Evolutionary conservation across 2,329 filamentous ascomycete genomes (phyloP), one percentile per base, ranked within the genome.

Genomic region (Beauveria medogensis): DNA sequence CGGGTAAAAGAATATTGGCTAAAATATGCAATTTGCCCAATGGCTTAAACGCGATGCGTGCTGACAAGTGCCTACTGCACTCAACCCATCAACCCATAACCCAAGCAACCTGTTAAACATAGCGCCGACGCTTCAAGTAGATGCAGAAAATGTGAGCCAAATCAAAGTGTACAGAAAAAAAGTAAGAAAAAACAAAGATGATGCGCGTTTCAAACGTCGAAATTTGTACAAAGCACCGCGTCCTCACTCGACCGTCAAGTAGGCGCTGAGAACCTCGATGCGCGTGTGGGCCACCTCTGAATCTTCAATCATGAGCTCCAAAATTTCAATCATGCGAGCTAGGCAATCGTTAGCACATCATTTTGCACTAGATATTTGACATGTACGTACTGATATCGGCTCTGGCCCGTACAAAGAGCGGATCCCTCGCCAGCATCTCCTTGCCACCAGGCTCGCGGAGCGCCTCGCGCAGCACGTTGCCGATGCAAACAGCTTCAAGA

Each of bases 401-500:
- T 67, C 78, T 82, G 0, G 82, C 85, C 66, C 83, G 78, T n/a
- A 81, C 77, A 68, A 83, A 86, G 56, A 87, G 67, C 55, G 82
- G 82, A 67, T 87, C 84, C 65, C 77, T 79, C 7, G 67, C 68
- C 52, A 81, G 67, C 26, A 75, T 67, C 37, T 83, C 82, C 41
- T 72, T 72, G 2, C 77, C 78, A 0, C 73, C 74, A 10, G 75
- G 74, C 63, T 82, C 78, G 44, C 74, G 76, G 3, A 72, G 69
- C 22, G 78, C 76, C 69, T 86, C 82, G 46, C 78, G 75, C 61
- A 88, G 70, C 26, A 86, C 79, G 63, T 80, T 81, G 24, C 83
- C 83, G 53, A 89, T 89, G 73, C 84, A 90, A 69, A 87, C 71
- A 37, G 87, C 87, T 75, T 92, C 89, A 57, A 92, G 79, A 69